Percentiles rank a stretch among this genome's conserved stretches.
These are phyloP conservation scores for Synchytrium microbalum DNA, from an alignment of 371 early-diverging fungal genomes.

Conservation along the genomic window DNA sequence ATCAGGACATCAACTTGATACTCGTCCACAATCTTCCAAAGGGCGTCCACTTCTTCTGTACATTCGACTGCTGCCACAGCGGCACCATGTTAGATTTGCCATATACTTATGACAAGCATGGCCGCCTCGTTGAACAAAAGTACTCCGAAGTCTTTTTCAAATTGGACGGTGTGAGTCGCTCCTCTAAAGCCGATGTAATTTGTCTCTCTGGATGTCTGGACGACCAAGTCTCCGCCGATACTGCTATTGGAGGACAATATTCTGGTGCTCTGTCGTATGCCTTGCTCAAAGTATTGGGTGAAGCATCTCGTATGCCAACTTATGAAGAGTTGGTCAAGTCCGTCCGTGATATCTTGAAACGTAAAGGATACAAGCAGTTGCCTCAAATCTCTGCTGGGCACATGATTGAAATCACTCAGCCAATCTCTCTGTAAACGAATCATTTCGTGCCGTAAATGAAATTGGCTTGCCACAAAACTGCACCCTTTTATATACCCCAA, in stretches of 20 bases:
- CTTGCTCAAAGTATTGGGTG: slow-evolving; percentile 51
- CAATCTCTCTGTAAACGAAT: neutral
- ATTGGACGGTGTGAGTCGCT: slow-evolving; percentile 13
- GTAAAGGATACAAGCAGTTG: slow-evolving; percentile 64
- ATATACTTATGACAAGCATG: neutral
- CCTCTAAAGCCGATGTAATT: neutral
- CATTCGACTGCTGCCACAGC: slow-evolving; percentile 64
- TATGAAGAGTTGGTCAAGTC: slow-evolving; percentile 68
- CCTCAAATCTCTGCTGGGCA: neutral
- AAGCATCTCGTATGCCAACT: slow-evolving; percentile 48
- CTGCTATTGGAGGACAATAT: slow-evolving; percentile 32
- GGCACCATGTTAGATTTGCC: slow-evolving; percentile 8
- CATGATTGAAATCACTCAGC: neutral
- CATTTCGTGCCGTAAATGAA: no score
- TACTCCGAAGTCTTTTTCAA: neutral
- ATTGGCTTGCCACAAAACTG: no score
- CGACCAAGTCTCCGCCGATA: slow-evolving; percentile 86
- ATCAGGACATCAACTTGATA: slow-evolving; percentile 54
- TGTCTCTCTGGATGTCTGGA: slow-evolving; percentile 70
- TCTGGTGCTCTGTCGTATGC: slow-evolving; percentile 84
- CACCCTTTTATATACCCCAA: no score
- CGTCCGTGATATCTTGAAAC: slow-evolving; percentile 59
- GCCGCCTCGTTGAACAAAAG: neutral
- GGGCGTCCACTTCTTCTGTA: slow-evolving; percentile 72
- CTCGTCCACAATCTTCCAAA: slow-evolving; percentile 76